These are phyloP conservation scores for Dryadomyces sulphureus DNA, from an alignment of 2,329 filamentous ascomycete genomes.

Conservation along the genomic window DNA sequence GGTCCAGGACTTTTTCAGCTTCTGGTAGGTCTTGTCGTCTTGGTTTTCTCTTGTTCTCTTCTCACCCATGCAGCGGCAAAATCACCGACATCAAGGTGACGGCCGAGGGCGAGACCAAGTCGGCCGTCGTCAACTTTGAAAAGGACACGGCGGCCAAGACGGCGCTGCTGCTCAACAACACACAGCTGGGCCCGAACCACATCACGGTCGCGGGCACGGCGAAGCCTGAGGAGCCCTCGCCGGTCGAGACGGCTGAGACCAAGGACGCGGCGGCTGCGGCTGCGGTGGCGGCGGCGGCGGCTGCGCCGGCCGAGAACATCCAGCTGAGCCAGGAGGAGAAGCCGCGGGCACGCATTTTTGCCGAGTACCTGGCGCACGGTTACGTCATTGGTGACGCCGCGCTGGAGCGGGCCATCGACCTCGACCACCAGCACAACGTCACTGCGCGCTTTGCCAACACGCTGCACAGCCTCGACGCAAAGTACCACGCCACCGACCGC, in stretches of 20 bases:
- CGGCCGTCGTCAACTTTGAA: slow-evolving; percentile 88
- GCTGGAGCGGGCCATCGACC: slow-evolving; percentile 68
- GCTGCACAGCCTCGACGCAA: slow-evolving; percentile 63
- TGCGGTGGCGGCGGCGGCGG: slow-evolving; percentile 18
- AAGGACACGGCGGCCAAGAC: slow-evolving; percentile 96
- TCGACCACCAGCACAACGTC: slow-evolving; percentile 84
- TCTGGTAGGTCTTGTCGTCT: slow-evolving; percentile 45
- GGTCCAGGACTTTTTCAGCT: slow-evolving; percentile 94
- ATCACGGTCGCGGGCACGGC: slow-evolving; percentile 59
- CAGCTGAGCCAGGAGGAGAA: slow-evolving; percentile 92
- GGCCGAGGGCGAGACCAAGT: slow-evolving; percentile 53
- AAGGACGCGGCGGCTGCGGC: background rate
- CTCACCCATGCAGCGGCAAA: slow-evolving; percentile 53
- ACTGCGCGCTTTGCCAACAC: slow-evolving; percentile 64
- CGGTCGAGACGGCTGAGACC: slow-evolving; percentile 8
- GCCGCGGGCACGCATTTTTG: slow-evolving; percentile 81
- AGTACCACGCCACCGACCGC: slow-evolving; percentile 78
- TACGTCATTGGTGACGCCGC: slow-evolving; percentile 66
- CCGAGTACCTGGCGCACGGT: slow-evolving; percentile 92
- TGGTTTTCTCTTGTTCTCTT: background rate
- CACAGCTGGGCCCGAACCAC: slow-evolving; percentile 75
- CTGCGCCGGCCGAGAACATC: slow-evolving; percentile 37
- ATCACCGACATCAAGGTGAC: slow-evolving; percentile 72
- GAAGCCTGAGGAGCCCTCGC: slow-evolving; percentile 44
- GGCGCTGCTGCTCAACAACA: slow-evolving; percentile 91